Evolutionary conservation across 352 stramenopile genomes (phyloP).

Genomic region (Phytophthora sp.): DNA sequence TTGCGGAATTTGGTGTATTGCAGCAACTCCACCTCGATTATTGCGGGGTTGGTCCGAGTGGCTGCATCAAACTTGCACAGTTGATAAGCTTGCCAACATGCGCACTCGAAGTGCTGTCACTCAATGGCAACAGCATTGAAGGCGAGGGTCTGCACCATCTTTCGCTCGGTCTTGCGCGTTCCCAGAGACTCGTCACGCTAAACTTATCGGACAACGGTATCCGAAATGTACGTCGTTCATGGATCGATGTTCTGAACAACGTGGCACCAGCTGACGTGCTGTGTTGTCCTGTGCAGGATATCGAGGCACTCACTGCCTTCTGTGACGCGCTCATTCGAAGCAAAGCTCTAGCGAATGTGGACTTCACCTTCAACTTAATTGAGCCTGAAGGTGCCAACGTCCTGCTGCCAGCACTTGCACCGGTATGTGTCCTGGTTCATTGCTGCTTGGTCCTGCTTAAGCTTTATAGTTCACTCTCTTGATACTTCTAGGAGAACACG

Average conservation of each 20-base stretch:
- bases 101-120: constrained; percentile 60
- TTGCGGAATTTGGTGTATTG: constrained; percentile 1
- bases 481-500: constrained; percentile 46
- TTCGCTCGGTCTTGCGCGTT: constrained; percentile 70
- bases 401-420: constrained; percentile 58
- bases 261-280: neutral
- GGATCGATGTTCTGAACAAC: no score
- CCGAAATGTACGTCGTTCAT: constrained; percentile 53
- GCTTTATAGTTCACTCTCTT: neutral
- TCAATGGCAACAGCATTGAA: constrained; percentile 65
- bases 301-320: constrained; percentile 60
- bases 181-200: constrained; percentile 59
- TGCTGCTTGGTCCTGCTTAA: neutral
- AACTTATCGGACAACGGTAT: constrained; percentile 85
- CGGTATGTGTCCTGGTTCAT: constrained; percentile 35
- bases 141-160: constrained; percentile 73
- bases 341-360: constrained; percentile 73
- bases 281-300: constrained; percentile 33
- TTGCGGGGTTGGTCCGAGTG: constrained; percentile 50
- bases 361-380: constrained; percentile 84
- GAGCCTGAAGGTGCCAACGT: constrained; percentile 66
- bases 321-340: constrained; percentile 65
- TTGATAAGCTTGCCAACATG: constrained; percentile 65
- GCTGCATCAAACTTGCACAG: constrained; percentile 75
- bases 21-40: constrained; percentile 84